Evolutionary conservation across 495 filamentous ascomycete genomes (phyloP), one percentile per base, ranked within the genome.

Genomic region (Penicillium angulare): DNA sequence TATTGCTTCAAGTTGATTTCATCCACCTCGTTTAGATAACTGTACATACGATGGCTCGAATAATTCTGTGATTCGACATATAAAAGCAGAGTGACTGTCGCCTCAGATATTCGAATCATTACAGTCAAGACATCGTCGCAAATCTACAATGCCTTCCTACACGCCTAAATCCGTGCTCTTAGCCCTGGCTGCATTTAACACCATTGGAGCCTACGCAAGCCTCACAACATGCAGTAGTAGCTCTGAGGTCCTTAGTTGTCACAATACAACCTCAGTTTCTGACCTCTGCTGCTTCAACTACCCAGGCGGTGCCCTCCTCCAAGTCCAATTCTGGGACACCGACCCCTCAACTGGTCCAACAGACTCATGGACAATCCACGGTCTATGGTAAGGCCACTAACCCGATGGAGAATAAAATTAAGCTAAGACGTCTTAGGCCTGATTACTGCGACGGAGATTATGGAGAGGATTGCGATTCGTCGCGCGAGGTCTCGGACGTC

Each of bases 311-410:
- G 75, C 84, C 35, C 63, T 91, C 24, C 71, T 90, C 29, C 78
- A 80, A 56, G 87, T 87, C 12, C 87, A 91, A 57, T 90, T 92
- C 72, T 93, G 87, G 87, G 87, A 92, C 57, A 75, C 79, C 1
- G 63, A 81, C 55, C 81, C 82, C 6, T 68, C 80, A 21, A 79
- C 78, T 5, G 84, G 83, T 2, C 84, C 82, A 3, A 71, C 72
- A 7, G 77, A 90, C 57, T 82, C 81, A 48, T 92, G 87, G 88
- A 91, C 88, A 3, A 65, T 92, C 21, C 89, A 90, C 58, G 87
- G 88, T 22, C 71, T 92, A 33, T 91, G 89, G 73, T 76, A 58
- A 7, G 45, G n/a, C 26, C 9, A 27, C 13, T 3, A 17, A 23
- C 4, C 26, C 17, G 5, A 26, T 17, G 9, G 13, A n/a, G 22